These are phyloP conservation scores for Musa schizocarpa DNA, from an alignment of 176 grass and related monocot species.

Conservation along the genomic window DNA sequence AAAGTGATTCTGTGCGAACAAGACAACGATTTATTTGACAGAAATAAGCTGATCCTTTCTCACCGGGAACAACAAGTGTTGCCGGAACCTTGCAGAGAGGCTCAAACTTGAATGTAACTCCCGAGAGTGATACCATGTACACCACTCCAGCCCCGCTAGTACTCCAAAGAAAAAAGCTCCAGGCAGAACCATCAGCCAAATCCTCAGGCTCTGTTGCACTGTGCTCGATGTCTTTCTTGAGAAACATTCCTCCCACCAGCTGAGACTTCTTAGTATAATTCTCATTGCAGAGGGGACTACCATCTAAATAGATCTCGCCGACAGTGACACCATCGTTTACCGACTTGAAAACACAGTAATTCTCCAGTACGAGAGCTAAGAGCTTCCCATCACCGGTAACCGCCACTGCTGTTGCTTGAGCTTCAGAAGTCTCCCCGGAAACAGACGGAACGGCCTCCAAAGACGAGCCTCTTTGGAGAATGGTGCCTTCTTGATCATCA, in stretches of 20 bases:
- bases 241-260: conserved; percentile 44
- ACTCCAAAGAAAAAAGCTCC: conserved; percentile 54
- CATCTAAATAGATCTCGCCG: conserved; percentile 44
- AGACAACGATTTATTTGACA: conserved; percentile 39
- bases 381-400: conserved; percentile 57
- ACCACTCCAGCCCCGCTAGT: conserved; percentile 45
- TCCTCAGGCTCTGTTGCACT: conserved; percentile 20
- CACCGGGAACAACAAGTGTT: conserved; percentile 21
- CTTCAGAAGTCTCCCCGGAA: conserved; percentile 23
- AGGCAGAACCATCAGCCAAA: conserved; percentile 18
- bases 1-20: conserved; percentile 42
- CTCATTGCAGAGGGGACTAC: conserved; percentile 36
- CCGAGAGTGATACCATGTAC: conserved; percentile 46
- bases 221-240: conserved; percentile 1
- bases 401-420: conserved; percentile 31
- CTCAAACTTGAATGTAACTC: conserved; percentile 40
- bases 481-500: conserved; percentile 20
- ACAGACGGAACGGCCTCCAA: conserved; percentile 10
- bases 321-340: conserved; percentile 32
- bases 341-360: conserved; percentile 70
- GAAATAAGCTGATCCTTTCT: conserved; percentile 34
- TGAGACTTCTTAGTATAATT: conserved; percentile 25
- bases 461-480: conserved; percentile 17
- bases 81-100: conserved; percentile 49
- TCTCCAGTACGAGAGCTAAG: conserved; percentile 38